Conservation (phyloP, 2,329 filamentous ascomycete genomes). For the Trichoderma oligosporum region DNA sequence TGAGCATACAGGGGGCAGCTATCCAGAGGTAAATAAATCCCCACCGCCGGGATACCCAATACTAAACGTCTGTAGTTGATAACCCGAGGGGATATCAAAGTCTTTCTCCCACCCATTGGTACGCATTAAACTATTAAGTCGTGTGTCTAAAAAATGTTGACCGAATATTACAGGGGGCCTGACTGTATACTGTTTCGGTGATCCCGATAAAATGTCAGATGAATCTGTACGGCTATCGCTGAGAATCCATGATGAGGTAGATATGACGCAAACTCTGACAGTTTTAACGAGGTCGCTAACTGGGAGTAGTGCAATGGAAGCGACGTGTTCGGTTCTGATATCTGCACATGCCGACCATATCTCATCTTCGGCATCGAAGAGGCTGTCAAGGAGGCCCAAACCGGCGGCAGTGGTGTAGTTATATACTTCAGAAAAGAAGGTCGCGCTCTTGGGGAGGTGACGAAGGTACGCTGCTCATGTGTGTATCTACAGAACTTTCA, state of each 20-base stretch:
- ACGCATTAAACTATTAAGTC: constrained; percentile 22
- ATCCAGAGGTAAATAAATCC: constrained; percentile 63
- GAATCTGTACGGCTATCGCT: constrained; percentile 75
- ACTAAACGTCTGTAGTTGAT: constrained; percentile 58
- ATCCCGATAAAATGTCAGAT: constrained; percentile 90
- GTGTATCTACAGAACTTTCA: background rate
- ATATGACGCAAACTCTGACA: constrained; percentile 6
- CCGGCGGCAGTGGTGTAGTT: constrained; percentile 87
- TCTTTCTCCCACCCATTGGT: constrained; percentile 92
- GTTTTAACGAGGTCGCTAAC: constrained; percentile 18
- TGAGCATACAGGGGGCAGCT: constrained; percentile 92
- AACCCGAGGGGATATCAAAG: constrained; percentile 88
- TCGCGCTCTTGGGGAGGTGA: constrained; percentile 88
- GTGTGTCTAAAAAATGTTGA: background rate
- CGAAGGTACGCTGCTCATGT: constrained; percentile 63
- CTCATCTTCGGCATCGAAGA: constrained; percentile 96
- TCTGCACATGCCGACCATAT: constrained; percentile 94
- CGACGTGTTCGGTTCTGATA: constrained; percentile 96
- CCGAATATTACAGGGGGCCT: constrained; percentile 58
- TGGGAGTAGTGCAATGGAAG: constrained; percentile 74
- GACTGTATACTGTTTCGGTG: constrained; percentile 96
- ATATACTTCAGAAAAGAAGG: constrained; percentile 99
- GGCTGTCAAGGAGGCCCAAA: constrained; percentile 94
- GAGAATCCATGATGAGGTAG: constrained; percentile 68
- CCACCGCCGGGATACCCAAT: background rate